phyloP scores from a whole-genome alignment of 345 rosid species.

The Microthlaspi erraticum region DNA sequence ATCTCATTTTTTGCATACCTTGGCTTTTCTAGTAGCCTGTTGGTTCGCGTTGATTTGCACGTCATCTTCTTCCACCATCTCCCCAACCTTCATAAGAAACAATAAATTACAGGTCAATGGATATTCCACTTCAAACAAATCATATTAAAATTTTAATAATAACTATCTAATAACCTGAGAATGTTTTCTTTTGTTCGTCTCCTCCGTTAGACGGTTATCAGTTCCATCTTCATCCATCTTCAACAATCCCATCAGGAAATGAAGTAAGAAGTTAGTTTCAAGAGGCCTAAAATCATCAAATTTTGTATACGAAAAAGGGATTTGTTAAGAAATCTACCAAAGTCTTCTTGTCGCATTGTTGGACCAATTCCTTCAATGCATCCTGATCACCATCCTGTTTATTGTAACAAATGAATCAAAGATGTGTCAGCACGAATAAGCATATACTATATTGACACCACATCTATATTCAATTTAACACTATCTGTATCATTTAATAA shows the following conservation, averaged over 20 bases:
- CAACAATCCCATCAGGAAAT: conserved; percentile 31
- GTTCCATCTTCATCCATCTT: conserved; percentile 42
- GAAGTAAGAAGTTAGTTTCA: conserved; percentile 13
- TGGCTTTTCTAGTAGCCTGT: conserved; percentile 50
- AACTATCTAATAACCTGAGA: conserved; percentile 34
- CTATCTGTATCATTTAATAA: not conserved
- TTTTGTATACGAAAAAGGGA: not conserved
- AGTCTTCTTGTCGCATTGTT: conserved; percentile 42
- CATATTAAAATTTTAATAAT: not conserved
- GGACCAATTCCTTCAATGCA: conserved; percentile 60
- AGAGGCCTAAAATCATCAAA: not conserved
- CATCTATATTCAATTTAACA: not conserved
- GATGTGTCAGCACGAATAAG: conserved; percentile 17
- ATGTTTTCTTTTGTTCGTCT: conserved; percentile 40
- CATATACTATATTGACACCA: not conserved
- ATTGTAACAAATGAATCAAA: conserved; percentile 15
- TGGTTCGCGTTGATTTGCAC: conserved; percentile 35
- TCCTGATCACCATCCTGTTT: conserved; percentile 70
- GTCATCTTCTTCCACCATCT: conserved; percentile 38
- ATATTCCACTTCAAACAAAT: not conserved
- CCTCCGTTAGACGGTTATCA: conserved; percentile 25
- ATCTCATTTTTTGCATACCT: conserved; percentile 48
- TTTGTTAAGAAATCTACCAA: conserved; percentile 44
- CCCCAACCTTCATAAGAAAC: conserved; percentile 24
- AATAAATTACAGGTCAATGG: conserved; percentile 3